Evolutionary conservation across 768 basidiomycete species (phyloP), one percentile per base, ranked within the genome.

Genomic region (Nidularia sp.): DNA sequence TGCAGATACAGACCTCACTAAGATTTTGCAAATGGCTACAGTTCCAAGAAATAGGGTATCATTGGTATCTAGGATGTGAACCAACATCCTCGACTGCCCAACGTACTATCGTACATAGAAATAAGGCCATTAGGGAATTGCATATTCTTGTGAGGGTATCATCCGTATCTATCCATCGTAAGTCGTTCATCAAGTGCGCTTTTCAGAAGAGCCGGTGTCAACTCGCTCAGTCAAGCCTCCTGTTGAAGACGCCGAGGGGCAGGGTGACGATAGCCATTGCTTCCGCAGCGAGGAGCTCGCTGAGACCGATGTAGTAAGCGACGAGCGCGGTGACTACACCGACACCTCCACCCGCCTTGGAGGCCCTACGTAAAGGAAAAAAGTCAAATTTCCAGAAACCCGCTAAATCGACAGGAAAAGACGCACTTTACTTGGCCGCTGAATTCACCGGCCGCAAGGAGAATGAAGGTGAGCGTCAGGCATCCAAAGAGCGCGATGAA

Each of bases 301-400:
- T 65, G 36, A 79, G 55, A 32, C 75, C 78, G 42, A 74, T 69
- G 54, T 78, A 78, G 63, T 73, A 80, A 4, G 77, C 79, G 46
- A 79, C 61, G 49, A 77, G 67, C 0, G 74, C 76, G 8, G 75
- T 75, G 50, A 77, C 62, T 50, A 73, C 68, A 25, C 78, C 79
- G 8, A 76, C 54, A 8, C 60, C 66, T 44, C 79, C 79, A 1
- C 77, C 79, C 10, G 71, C 75, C 51, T 74, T 77, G 34, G 61
- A 64, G 5, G 65, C 42, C 9, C 75, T 73, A 35, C 22, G 51
- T 7, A 52, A 36, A 46, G 45, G 43, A 32, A 4, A 15, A 49
- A 45, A 22, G 13, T 55, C 33, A 52, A 54, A 49, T 31, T 13
- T 22, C 12, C 34, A 15, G 29, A 10, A 18, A 12, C 29, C 8